phyloP scores from a whole-genome alignment of 805 yeast genomes.

The Metschnikowia colocasiae region DNA sequence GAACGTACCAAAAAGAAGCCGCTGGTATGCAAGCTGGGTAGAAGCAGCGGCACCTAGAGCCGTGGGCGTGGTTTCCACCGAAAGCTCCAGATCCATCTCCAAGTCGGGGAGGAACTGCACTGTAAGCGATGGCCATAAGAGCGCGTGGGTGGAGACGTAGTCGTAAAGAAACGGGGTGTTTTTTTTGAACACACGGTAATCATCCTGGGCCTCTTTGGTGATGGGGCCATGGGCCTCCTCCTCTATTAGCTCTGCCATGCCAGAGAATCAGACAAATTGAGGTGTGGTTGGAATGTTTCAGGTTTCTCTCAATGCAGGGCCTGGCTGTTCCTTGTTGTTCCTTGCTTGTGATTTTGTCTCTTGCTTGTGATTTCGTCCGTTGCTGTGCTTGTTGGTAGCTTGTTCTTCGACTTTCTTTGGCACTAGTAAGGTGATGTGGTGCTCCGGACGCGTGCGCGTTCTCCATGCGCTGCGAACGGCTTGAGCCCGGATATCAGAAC shows the following conservation, averaged over 20 bases:
- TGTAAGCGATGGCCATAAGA: conserved; percentile 63
- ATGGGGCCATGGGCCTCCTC: conserved; percentile 15
- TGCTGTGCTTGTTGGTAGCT: no score
- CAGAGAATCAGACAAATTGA: neutral
- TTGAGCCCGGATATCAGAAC: no score
- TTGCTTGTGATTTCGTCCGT: neutral
- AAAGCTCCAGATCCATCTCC: conserved; percentile 5
- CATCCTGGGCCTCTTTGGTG: conserved; percentile 29
- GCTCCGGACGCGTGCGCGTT: neutral
- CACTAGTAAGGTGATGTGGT: no score
- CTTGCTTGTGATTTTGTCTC: no score
- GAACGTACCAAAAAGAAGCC: conserved; percentile 19
- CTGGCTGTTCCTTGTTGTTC: no score
- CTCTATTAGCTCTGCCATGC: neutral
- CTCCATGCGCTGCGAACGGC: no score
- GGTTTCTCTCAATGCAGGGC: no score
- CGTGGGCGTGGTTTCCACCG: neutral
- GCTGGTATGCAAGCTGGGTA: conserved; percentile 14
- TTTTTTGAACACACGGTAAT: conserved; percentile 59
- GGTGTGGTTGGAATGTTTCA: no score
- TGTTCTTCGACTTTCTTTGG: no score
- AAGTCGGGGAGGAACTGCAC: conserved; percentile 63
- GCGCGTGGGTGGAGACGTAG: conserved; percentile 46
- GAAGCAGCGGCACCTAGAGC: neutral
- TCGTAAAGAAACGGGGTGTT: conserved; percentile 56